Percentiles rank a stretch among this genome's conserved stretches.
phyloP scores from a whole-genome alignment of 768 basidiomycete genomes.

The Tulasnella calospora region DNA sequence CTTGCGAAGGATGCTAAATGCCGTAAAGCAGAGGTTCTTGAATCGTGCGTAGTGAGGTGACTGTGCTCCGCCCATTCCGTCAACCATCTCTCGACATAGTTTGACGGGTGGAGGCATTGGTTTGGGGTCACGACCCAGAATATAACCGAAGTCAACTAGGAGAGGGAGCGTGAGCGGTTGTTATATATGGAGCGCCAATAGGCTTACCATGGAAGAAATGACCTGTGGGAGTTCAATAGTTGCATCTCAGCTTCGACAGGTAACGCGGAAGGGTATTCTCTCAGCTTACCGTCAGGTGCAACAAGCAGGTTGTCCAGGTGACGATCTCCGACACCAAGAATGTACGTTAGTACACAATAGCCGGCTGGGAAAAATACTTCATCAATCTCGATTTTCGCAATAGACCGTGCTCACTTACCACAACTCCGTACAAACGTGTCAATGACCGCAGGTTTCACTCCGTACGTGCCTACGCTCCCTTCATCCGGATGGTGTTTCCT shows the following conservation, averaged over 20 bases:
- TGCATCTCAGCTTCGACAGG: background rate
- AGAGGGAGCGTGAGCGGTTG: background rate
- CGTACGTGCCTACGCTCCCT: constrained; percentile 88
- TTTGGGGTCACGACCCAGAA: constrained; percentile 94
- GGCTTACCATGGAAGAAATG: constrained; percentile 91
- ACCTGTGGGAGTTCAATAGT: constrained; percentile 40
- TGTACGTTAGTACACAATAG: constrained; percentile 94
- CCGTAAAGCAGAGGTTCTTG: constrained; percentile 96
- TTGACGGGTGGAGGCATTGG: constrained; percentile 97
- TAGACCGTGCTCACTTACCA: constrained; percentile 50
- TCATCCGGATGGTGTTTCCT: constrained; percentile 85
- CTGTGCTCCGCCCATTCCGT: constrained; percentile 96
- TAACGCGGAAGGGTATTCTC: constrained; percentile 28
- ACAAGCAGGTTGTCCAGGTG: constrained; percentile 93
- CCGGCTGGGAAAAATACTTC: constrained; percentile 66
- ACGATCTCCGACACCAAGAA: constrained; percentile 94
- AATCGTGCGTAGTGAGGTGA: constrained; percentile 95
- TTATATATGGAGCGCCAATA: background rate
- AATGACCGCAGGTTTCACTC: constrained; percentile 89
- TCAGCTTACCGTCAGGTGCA: constrained; percentile 69
- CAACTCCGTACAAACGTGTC: constrained; percentile 97
- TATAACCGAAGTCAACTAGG: constrained; percentile 96
- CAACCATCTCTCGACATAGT: constrained; percentile 99
- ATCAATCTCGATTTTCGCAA: background rate
- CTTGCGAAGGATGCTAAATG: constrained; percentile 92